A percentile compares a stretch with the other conserved stretches of the same genome.
phyloP scores from a whole-genome alignment of 2,329 filamentous ascomycete species.

The Cercospora sp. region DNA sequence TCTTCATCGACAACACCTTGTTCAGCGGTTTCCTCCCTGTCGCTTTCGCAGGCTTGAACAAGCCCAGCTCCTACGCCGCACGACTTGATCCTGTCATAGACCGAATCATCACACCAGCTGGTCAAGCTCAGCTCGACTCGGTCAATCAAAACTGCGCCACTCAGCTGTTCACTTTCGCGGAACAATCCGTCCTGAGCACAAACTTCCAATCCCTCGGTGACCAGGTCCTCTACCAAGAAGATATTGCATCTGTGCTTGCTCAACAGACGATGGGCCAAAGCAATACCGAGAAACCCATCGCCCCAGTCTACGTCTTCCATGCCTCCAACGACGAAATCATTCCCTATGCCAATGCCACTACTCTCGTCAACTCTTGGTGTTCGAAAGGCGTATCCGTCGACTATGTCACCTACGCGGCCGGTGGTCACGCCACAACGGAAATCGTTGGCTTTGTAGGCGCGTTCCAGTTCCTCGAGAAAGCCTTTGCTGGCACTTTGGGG shows the following conservation, averaged over 20 bases:
- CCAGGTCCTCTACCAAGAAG: constrained; percentile 29
- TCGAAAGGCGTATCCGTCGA: constrained; percentile 30
- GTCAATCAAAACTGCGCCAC: constrained; percentile 29
- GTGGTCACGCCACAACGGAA: constrained; percentile 34
- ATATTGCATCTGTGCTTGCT: constrained; percentile 23
- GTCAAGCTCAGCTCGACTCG: constrained; percentile 20
- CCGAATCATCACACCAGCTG: constrained; percentile 28
- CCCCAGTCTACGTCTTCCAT: constrained; percentile 35
- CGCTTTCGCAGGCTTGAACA: constrained; percentile 28
- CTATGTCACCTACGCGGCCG: constrained; percentile 32
- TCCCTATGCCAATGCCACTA: constrained; percentile 33
- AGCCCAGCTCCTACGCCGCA: constrained; percentile 31
- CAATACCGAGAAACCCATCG: constrained; percentile 30
- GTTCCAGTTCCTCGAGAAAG: constrained; percentile 30
- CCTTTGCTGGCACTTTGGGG: constrained; percentile 29
- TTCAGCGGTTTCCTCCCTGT: constrained; percentile 35
- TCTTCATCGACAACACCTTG: constrained; percentile 31
- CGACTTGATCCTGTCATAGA: constrained; percentile 25
- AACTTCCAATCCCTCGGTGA: constrained; percentile 29
- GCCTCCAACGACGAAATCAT: constrained; percentile 35
- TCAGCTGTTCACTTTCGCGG: constrained; percentile 30
- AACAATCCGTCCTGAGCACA: constrained; percentile 22
- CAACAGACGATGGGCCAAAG: constrained; percentile 30
- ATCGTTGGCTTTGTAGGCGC: constrained; percentile 29
- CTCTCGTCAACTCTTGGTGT: constrained; percentile 33